Evolutionary conservation across 2,329 filamentous ascomycete species (phyloP), one percentile per base, ranked within the genome.

Genomic region (Fusarium mundagurra): DNA sequence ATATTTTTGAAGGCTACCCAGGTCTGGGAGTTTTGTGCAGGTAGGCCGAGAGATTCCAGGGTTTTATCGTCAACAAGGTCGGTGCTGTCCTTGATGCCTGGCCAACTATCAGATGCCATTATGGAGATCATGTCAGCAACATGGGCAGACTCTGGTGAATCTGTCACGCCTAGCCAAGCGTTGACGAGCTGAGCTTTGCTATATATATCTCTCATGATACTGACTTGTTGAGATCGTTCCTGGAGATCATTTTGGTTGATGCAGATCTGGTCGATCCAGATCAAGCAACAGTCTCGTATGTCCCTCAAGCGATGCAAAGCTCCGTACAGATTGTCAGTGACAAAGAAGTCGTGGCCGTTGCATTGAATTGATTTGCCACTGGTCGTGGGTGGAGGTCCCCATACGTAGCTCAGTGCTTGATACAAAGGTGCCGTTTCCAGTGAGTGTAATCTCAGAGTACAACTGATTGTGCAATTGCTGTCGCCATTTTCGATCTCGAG

Each of bases 271-370:
- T 33, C 47, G 1, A 50, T 24, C 22, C 47, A 50, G 9, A 50
- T 24, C 4, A 12, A n/a, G 6, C 6, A 1, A 4, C 29, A 50
- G 13, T 50, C 47, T 6, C 16, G 1, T 1, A n/a, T n/a, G n/a
- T 16, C 14, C 8, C 9, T 17, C 7, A 33, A 33, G 9, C 29
- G 29, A 22, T n/a, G 20, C 47, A 50, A n/a, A 50, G 20, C 47
- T n/a, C 14, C 47, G 20, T 50, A 33, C 6, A 50, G 29, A n/a
- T 33, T 50, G 14, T 33, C 22, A 8, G 47, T 50, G 20, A 50
- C 29, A 0, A 29, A 33, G 47, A 50, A 50, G 8, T 50, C 20
- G 9, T n/a, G 47, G 1, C 47, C 47, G 9, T 33, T 50, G 22
- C 47, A 50, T 18, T n/a, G 20, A 8, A 50, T n/a, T 8, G 47